Evolutionary conservation across 1,284 basidiomycete species (phyloP), one percentile per base, ranked within the genome.

Genomic region (Sporisorium graminicola): DNA sequence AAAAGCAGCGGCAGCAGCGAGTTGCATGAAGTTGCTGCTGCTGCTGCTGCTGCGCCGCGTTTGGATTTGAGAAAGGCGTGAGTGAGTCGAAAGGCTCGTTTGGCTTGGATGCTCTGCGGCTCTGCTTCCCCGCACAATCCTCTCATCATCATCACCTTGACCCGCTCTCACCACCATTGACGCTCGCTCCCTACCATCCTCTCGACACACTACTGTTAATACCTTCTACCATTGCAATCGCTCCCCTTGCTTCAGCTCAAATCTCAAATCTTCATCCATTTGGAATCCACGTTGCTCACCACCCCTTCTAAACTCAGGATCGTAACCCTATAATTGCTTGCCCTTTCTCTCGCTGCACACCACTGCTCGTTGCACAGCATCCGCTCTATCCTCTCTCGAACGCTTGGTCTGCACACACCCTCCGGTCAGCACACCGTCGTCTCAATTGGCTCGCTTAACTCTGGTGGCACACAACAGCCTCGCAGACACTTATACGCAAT

Each of bases 81-180:
- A 31, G n/a, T 9, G 27, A 49, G 47, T 14, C 16, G 24, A 29
- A 37, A 5, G 16, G 35, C 33, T 44, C 33, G 55, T 46, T 31
- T 22, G 42, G n/a, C 3, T 5, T 6, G 9, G 29, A 31, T 13
- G 35, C 35, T 35, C 35, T 35, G 35, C 3, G 35, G 8, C 10
- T 9, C 35, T 40, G 40, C 59, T 61, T 61, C 59, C 59, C 59
- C 59, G 59, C 59, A 53, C 20, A 31, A 33, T 51, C 42, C 51
- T 31, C 59, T 61, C 47, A 37, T 24, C 47, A 50, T 49, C 57
- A 58, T 50, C 46, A 7, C n/a, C 31, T 18, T 27, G 22, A 27
- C 44, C 18, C 37, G 6, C 31, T 22, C 18, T 22, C 37, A 57
- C 43, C 47, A 42, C 16, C 46, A 42, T 50, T 35, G 6, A 18